Evolutionary conservation across 2,329 filamentous ascomycete genomes (phyloP).

Genomic region (Talaromyces sp.): DNA sequence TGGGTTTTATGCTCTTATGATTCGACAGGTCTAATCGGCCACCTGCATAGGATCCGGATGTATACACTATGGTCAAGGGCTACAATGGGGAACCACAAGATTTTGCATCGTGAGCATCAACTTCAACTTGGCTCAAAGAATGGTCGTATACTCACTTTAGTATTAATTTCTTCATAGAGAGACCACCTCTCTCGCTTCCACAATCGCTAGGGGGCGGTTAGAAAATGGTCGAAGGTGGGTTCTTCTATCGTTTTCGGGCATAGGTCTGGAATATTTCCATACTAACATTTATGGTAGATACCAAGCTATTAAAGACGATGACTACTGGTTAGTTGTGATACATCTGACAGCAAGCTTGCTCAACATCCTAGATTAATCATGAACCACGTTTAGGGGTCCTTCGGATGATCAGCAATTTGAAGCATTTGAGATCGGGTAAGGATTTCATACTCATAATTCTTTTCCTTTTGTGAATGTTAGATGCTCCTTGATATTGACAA

Average conservation of each 20-base stretch:
- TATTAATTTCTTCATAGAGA: conserved; percentile 8
- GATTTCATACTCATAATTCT: not conserved
- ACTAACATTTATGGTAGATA: conserved; percentile 9
- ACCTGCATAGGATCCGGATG: conserved; percentile 11
- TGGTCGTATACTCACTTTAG: not conserved
- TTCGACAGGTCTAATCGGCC: not conserved
- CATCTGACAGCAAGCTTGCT: too few relatives aligned
- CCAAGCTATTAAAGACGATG: conserved; percentile 20
- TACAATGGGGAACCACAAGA: conserved; percentile 8
- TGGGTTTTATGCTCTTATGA: not conserved
- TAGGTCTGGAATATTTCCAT: too few relatives aligned
- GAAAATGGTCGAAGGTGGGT: conserved; percentile 21
- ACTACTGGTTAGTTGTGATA: conserved; percentile 19
- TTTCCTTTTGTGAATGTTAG: not conserved
- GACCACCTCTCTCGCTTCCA: conserved; percentile 18
- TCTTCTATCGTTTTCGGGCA: too few relatives aligned
- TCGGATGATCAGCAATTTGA: conserved; percentile 24
- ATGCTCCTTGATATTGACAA: not conserved
- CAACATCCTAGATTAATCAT: conserved; percentile 1
- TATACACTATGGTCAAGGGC: conserved; percentile 5
- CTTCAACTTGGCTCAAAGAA: not conserved
- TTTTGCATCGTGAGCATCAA: conserved; percentile 17
- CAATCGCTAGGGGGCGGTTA: conserved; percentile 14
- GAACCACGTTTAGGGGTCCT: conserved; percentile 12
- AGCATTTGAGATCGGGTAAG: conserved; percentile 22